A percentile compares a stretch with the other conserved stretches of the same genome.
These are phyloP conservation scores for Citrus inodora DNA, from an alignment of 345 rosid genomes.

Conservation along the genomic window DNA sequence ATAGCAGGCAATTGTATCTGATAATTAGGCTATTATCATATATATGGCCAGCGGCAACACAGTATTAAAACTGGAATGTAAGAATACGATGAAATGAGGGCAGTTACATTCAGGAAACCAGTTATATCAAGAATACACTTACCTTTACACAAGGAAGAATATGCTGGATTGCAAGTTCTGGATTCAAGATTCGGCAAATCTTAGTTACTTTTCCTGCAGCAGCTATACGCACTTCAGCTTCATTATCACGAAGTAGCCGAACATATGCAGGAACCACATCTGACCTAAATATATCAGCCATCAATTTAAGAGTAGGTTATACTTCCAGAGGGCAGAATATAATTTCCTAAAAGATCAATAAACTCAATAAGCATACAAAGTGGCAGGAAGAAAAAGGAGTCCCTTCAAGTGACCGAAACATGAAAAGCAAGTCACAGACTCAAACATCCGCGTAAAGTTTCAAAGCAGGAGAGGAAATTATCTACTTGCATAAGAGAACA, in stretches of 20 bases:
- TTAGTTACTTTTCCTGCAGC: conserved; percentile 63
- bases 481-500: neutral
- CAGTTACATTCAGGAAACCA: neutral
- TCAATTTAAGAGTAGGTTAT: neutral
- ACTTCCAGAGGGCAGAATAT: neutral
- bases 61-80: neutral
- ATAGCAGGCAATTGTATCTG: conserved; percentile 9
- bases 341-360: neutral
- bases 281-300: conserved; percentile 30
- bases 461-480: neutral
- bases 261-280: conserved; percentile 62
- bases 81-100: neutral
- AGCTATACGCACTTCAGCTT: conserved; percentile 65
- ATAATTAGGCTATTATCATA: neutral
- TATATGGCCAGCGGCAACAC: neutral
- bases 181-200: conserved; percentile 54
- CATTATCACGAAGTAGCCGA: conserved; percentile 64
- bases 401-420: neutral
- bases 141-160: conserved; percentile 70
- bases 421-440: neutral
- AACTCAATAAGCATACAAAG: neutral
- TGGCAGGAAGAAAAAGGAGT: neutral
- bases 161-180: conserved; percentile 55
- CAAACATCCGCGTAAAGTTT: neutral
- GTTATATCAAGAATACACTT: neutral